A percentile compares a stretch with the other conserved stretches of the same genome.
Evolutionary conservation across 805 yeast species (phyloP).

Genomic region (Spathaspora hagerdaliae): DNA sequence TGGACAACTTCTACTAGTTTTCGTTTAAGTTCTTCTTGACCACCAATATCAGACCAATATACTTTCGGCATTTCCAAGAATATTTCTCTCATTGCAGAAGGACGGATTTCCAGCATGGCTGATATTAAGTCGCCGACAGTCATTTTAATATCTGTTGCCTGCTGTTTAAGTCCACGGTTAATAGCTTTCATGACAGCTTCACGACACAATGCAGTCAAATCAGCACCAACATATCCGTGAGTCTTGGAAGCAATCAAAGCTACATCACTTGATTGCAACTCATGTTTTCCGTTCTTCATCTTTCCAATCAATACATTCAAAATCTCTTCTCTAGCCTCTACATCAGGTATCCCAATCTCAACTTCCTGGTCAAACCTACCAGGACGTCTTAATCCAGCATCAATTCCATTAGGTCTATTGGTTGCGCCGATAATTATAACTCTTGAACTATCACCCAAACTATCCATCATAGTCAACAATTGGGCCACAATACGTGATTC

Average conservation of each 20-base stretch:
- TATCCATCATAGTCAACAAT: constrained; percentile 75
- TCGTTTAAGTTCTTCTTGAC: constrained; percentile 78
- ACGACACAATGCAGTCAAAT: constrained; percentile 78
- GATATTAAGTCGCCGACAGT: constrained; percentile 54
- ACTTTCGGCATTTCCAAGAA: constrained; percentile 93
- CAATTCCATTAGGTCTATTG: constrained; percentile 64
- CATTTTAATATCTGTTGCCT: constrained; percentile 41
- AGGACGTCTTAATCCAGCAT: constrained; percentile 74
- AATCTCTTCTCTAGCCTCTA: constrained; percentile 71
- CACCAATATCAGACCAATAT: constrained; percentile 93
- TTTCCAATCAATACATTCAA: constrained; percentile 55
- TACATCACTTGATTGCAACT: constrained; percentile 53
- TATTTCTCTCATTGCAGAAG: constrained; percentile 96
- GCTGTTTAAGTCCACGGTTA: constrained; percentile 47
- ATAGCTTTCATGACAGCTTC: constrained; percentile 87
- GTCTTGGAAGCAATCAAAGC: constrained; percentile 66
- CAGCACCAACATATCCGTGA: constrained; percentile 98
- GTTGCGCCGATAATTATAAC: constrained; percentile 74
- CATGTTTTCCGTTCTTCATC: constrained; percentile 45
- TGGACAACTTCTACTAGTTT: constrained; percentile 88
- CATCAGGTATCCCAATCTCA: constrained; percentile 91
- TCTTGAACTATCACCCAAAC: constrained; percentile 61
- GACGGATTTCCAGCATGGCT: constrained; percentile 78
- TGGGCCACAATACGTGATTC: constrained; percentile 92
- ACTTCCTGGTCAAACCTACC: constrained; percentile 89